Evolutionary conservation across 148 eudicot species (phyloP).

Genomic region (Spergularia marina): DNA sequence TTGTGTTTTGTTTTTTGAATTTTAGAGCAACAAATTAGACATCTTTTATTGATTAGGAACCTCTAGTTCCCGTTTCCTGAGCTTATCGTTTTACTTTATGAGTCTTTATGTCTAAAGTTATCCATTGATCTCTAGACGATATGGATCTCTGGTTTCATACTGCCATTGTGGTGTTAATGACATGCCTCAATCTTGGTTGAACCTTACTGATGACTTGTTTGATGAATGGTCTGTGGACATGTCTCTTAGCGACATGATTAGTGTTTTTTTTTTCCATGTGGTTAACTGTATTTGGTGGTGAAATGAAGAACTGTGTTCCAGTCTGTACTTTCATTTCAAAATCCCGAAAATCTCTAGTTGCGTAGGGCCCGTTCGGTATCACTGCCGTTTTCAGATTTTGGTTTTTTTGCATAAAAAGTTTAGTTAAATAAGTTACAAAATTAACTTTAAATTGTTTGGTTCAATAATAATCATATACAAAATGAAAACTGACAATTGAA

Average conservation of each 20-base stretch:
- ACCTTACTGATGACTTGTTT: neutral
- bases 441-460: too few species aligned
- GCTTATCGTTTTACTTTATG: neutral
- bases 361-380: too few species aligned
- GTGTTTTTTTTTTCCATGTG: neutral
- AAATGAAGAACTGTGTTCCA: neutral
- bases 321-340: neutral
- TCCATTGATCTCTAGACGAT: neutral
- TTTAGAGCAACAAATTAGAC: neutral
- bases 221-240: neutral
- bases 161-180: neutral
- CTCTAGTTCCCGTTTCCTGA: neutral
- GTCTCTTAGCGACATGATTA: neutral
- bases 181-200: neutral
- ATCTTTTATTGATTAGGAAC: neutral
- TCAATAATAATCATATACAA: too few species aligned
- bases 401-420: too few species aligned
- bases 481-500: too few species aligned
- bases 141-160: neutral
- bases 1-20: neutral
- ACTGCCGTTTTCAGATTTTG: too few species aligned
- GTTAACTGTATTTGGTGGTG: neutral
- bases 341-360: neutral
- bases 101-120: neutral
- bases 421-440: too few species aligned